Evolutionary conservation across 2,329 filamentous ascomycete genomes (phyloP), one percentile per base, ranked within the genome.

Genomic region (Neodidymelliopsis sp.): DNA sequence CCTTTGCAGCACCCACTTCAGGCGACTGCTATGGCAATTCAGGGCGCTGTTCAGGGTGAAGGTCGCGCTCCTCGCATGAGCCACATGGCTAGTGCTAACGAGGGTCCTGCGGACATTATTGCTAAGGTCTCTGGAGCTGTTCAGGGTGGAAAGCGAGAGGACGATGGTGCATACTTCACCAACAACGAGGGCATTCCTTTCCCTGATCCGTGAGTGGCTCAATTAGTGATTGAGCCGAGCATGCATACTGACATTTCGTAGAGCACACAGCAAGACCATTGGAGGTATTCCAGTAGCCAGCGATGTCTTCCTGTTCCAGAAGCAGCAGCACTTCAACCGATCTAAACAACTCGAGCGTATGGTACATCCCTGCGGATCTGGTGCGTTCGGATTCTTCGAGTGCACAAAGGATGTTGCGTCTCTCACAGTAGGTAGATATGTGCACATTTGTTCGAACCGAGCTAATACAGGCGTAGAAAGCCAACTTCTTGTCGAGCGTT

Each of bases 241-340:
- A 16, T 33, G 7, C 18, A 12, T 2, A 27, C 34, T 58, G 27
- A 57, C 27, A 1, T 12, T 16, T 13, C 18, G 27, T 25, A 71
- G 64, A 2, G 61, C 62, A 12, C 79, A 81, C 60, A 81, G 79
- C 69, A 81, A 81, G 71, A 82, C 76, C 3, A 70, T 80, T 23
- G 79, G 79, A 0, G 80, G 79, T 4, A 74, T 82, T 31, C 79
- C 79, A 0, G 62, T 82, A 0, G 72, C 74, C 5, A 81, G 77
- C 54, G 79, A 81, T 64, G 71, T 76, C 0, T 80, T 80, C 55
- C 68, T 82, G 19, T 73, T 82, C 49, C 79, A 83, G 34, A 81
- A 81, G 65, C 79, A 82, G 65, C 79, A 82, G 65, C 73, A 75
- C 13, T 82, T 82, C 72, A 82, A 82, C 53, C 73, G 80, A n/a